A percentile compares a stretch with the other conserved stretches of the same genome.
Evolutionary conservation across 768 basidiomycete species (phyloP).

Genomic region (Xerocomus potaroensis): DNA sequence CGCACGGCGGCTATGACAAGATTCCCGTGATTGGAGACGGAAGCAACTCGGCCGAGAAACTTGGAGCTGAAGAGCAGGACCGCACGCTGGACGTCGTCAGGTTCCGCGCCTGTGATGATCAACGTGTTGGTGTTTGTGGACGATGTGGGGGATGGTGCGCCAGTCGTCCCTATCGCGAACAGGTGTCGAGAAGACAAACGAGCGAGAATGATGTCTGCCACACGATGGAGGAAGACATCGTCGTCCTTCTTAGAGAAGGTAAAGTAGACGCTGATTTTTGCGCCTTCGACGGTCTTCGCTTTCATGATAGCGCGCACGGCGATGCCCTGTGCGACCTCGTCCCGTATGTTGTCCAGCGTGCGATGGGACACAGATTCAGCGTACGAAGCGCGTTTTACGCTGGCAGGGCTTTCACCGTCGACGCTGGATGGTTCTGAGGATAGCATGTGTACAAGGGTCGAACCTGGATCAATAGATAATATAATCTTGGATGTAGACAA

Average conservation of each 20-base stretch:
- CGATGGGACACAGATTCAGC: constrained; percentile 23
- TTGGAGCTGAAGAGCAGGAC: constrained; percentile 62
- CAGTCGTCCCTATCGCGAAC: constrained; percentile 52
- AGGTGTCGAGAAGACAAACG: constrained; percentile 44
- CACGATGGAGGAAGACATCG: constrained; percentile 49
- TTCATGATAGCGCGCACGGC: constrained; percentile 52
- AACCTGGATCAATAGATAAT: too few relatives aligned
- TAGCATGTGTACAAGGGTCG: constrained; percentile 9
- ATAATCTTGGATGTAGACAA: too few relatives aligned
- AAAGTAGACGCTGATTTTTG: constrained; percentile 55
- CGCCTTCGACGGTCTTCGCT: constrained; percentile 47
- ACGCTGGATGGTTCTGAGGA: constrained; percentile 29
- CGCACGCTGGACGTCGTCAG: constrained; percentile 60
- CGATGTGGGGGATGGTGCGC: constrained; percentile 29
- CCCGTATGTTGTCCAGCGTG: constrained; percentile 57
- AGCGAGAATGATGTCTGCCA: constrained; percentile 46
- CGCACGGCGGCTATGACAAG: constrained; percentile 45
- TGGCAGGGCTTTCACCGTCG: constrained; percentile 2
- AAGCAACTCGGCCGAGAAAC: constrained; percentile 58
- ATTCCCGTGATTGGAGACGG: constrained; percentile 33
- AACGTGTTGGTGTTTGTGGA: constrained; percentile 38
- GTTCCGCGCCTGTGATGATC: constrained; percentile 54
- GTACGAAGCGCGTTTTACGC: constrained; percentile 4
- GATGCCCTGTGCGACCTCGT: constrained; percentile 55
- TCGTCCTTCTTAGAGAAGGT: constrained; percentile 58